Conservation (phyloP, 176 grass and related monocot species). For the Juncus inflexus region DNA sequence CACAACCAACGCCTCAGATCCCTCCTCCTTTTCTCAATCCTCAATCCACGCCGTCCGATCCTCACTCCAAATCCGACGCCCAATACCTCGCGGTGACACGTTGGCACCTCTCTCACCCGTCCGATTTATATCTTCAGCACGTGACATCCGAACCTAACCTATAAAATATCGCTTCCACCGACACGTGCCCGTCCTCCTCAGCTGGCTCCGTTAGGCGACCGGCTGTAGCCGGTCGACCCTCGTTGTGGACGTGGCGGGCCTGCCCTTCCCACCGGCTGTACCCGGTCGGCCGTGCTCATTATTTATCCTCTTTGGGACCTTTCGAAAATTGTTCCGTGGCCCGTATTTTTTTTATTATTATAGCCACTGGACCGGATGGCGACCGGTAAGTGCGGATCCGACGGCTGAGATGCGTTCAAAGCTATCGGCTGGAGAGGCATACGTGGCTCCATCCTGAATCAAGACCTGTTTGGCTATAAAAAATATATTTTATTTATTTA, state of each 20-base stretch:
- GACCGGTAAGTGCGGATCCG: not conserved
- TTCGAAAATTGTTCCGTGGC: constrained; percentile 10
- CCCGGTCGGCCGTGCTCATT: not conserved
- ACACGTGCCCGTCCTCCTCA: constrained; percentile 34
- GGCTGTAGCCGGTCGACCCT: not conserved
- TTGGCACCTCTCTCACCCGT: constrained; percentile 33
- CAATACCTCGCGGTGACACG: not conserved
- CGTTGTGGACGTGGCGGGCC: not conserved
- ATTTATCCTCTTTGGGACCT: constrained; percentile 18
- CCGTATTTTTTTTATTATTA: constrained; percentile 20
- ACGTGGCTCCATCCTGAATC: constrained; percentile 24
- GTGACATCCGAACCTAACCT: constrained; percentile 17
- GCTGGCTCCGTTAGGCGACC: not conserved
- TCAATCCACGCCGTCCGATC: constrained; percentile 3
- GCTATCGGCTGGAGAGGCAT: not conserved
- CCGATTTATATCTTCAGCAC: constrained; percentile 24
- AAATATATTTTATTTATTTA: not conserved
- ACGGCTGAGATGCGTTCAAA: constrained; percentile 16
- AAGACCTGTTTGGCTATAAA: constrained; percentile 12
- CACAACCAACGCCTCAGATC: constrained; percentile 48
- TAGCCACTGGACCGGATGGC: constrained; percentile 4
- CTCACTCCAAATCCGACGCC: constrained; percentile 40
- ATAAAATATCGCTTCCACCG: constrained; percentile 69
- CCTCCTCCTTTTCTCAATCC: not conserved
- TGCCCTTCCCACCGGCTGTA: not conserved